phyloP scores from a whole-genome alignment of 2,329 filamentous ascomycete genomes.

The Fusarium chaquense region DNA sequence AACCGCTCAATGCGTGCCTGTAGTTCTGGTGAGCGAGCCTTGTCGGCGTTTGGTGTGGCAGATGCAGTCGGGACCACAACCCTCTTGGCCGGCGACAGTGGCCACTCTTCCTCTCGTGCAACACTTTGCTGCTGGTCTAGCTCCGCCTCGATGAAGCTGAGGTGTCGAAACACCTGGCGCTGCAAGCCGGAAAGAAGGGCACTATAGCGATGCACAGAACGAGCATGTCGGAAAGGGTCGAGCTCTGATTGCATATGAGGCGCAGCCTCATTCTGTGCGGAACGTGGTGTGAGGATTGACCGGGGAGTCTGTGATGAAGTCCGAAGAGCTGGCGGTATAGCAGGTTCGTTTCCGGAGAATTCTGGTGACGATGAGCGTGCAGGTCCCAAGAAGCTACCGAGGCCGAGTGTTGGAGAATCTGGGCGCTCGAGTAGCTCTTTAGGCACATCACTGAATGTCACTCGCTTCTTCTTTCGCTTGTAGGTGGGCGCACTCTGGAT shows the following conservation, averaged over 20 bases:
- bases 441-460: constrained; percentile 53
- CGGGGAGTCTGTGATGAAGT: constrained; percentile 36
- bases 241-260: constrained; percentile 35
- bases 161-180: constrained; percentile 62
- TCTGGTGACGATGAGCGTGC: constrained; percentile 44
- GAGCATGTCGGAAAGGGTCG: constrained; percentile 56
- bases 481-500: constrained; percentile 48
- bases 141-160: constrained; percentile 60
- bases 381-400: constrained; percentile 58
- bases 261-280: constrained; percentile 15
- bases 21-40: constrained; percentile 57
- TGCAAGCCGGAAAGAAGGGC: constrained; percentile 62
- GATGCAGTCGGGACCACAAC: constrained; percentile 9
- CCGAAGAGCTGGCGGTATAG: constrained; percentile 4
- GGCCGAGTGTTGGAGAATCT: constrained; percentile 70
- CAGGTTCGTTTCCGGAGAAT: constrained; percentile 21
- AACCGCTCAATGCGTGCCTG: constrained; percentile 66
- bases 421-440: constrained; percentile 65
- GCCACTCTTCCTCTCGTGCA: constrained; percentile 42
- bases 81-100: neutral
- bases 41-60: constrained; percentile 47
- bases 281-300: constrained; percentile 34
- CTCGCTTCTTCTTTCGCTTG: constrained; percentile 57
- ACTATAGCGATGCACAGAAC: constrained; percentile 63
- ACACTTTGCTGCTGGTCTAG: constrained; percentile 37